These are phyloP conservation scores for Nymphaea colorata DNA, from an alignment of 164 flowering plant genomes.

Conservation along the genomic window DNA sequence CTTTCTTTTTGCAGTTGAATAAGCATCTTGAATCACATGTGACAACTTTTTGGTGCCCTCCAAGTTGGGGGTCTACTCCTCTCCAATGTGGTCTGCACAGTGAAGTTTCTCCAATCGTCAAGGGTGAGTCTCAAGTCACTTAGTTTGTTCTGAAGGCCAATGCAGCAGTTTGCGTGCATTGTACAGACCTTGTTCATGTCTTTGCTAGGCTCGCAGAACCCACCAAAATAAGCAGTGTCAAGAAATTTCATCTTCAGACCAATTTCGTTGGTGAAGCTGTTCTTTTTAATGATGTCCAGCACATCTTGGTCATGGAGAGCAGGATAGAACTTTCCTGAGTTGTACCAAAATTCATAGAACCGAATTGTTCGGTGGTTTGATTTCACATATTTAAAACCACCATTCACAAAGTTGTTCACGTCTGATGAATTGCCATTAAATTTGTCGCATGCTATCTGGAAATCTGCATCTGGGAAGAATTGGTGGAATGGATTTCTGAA, in stretches of 20 bases:
- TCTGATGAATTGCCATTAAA: conserved; percentile 5
- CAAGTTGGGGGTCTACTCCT: conserved; percentile 10
- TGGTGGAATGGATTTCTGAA: conserved; percentile 20
- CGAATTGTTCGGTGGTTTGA: conserved; percentile 8
- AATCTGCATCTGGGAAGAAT: conserved; percentile 1
- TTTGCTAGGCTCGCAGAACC: conserved; percentile 20
- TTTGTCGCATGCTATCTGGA: conserved; percentile 16
- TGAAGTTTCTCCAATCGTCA: conserved; percentile 28
- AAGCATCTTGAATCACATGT: background rate
- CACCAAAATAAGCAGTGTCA: conserved; percentile 19
- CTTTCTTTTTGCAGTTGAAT: too few relatives aligned
- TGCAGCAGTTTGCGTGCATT: conserved; percentile 32
- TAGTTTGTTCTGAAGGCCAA: conserved; percentile 16
- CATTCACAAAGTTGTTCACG: conserved; percentile 14
- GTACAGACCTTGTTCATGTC: conserved; percentile 18
- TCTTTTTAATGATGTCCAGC: conserved; percentile 11
- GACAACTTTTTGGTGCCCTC: conserved; percentile 24
- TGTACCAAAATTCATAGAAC: conserved; percentile 21
- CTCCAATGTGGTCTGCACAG: conserved; percentile 1
- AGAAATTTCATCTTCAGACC: conserved; percentile 11
- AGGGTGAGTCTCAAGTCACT: conserved; percentile 27
- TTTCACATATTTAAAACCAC: conserved; percentile 19
- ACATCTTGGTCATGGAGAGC: conserved; percentile 8
- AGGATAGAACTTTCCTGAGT: conserved; percentile 14
- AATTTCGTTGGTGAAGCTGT: background rate